phyloP scores from a whole-genome alignment of 2,329 filamentous ascomycete species.

The Arthroderma sp. region DNA sequence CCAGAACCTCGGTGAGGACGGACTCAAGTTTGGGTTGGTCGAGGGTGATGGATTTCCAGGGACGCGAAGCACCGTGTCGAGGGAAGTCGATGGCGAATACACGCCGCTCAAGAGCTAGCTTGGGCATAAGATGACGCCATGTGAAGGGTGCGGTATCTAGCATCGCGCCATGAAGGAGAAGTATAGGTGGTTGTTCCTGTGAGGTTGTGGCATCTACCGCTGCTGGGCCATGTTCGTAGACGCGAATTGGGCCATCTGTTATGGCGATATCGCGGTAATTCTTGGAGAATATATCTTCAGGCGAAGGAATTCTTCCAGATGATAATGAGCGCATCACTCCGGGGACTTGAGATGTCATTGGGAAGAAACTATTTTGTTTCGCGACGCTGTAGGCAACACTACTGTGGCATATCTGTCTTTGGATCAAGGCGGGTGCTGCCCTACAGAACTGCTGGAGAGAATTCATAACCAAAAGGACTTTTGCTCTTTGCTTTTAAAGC shows the following conservation, averaged over 20 bases:
- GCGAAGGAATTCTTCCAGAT: too few relatives aligned
- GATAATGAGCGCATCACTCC: too few relatives aligned
- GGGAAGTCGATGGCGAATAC: not conserved
- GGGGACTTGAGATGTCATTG: too few relatives aligned
- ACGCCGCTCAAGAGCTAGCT: not conserved
- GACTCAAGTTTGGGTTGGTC: not conserved
- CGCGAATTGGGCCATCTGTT: not conserved
- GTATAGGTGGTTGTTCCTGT: not conserved
- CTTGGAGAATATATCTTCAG: too few relatives aligned
- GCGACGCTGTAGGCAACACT: too few relatives aligned
- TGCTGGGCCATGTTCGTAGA: not conserved
- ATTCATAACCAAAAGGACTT: too few relatives aligned
- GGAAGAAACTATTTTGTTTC: too few relatives aligned
- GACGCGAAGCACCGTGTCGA: not conserved
- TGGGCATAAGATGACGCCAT: not conserved
- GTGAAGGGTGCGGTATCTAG: not conserved
- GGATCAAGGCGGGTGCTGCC: too few relatives aligned
- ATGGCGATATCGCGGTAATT: conserved; percentile 2
- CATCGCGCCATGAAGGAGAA: not conserved
- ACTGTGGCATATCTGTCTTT: too few relatives aligned
- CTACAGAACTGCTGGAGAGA: too few relatives aligned
- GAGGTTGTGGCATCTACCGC: too few relatives aligned
- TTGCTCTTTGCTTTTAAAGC: too few relatives aligned
- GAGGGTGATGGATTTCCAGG: not conserved
- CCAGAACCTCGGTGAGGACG: not conserved